Evolutionary conservation across 164 flowering plant species (phyloP), one percentile per base, ranked within the genome.

Genomic region (Taxillus chinensis): DNA sequence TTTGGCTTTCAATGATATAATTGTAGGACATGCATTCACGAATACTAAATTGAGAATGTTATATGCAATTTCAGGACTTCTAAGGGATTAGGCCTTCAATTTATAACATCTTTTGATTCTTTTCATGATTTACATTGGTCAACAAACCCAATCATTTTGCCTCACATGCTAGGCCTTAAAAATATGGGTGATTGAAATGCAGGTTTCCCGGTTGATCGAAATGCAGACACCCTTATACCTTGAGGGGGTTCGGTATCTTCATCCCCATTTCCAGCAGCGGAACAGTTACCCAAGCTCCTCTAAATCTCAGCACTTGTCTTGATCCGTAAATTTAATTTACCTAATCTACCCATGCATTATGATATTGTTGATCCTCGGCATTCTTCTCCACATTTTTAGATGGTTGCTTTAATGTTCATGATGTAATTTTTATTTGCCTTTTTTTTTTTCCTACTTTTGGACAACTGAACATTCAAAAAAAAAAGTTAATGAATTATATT

Each of bases 121-220:
- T 27, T 27, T 2, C 27, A 0, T 27, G 27, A 27, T 27, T 27
- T 27, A 27, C 27, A 27, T 27, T 27, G 27, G 27, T 27, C 27
- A 27, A 27, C 27, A 27, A 27, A 27, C 27, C 27, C 27, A 27
- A 27, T 27, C 27, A 27, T 27, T 27, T 27, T 27, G 27, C 27
- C 27, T 27, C 27, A 27, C 27, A 27, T 27, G 27, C 27, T 27
- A 27, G 27, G 27, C 27, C 27, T 27, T 27, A 27, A 27, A 27
- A 27, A 27, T 27, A 27, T 27, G 27, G 27, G 0, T 27, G 27
- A 2, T 27, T 27, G 27, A 27, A 27, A 27, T 77, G 74, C 60
- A 90, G 98, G 93, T 84, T 4, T 93, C 97, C 0, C 89, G 96
- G 43, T 77, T 93, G 80, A 85, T 90, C 62, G 98, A 93, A 71